Base-by-base conservation (phyloP, 1,284 basidiomycete species). In the Tilletia indica region DNA sequence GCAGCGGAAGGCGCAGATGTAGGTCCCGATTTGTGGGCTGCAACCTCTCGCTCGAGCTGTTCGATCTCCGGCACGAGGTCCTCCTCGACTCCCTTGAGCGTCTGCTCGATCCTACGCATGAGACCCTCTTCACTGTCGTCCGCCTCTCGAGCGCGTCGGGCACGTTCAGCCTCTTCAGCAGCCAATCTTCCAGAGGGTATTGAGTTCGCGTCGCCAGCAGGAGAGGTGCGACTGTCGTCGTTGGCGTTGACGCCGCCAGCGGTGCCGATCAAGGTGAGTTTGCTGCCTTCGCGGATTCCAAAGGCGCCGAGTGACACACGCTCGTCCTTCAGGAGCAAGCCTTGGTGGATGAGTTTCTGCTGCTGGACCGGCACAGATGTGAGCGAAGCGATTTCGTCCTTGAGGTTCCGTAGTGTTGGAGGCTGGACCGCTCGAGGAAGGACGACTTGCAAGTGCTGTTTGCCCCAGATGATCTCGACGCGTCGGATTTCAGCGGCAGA, bases 321-420 rank as follows among this genome's bases (percentile, higher is more conserved):
- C 56, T 83, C 82, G 68, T 83, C 82, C 39, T 76, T 76, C 70
- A 84, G 73, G 31, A 82, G 67, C 19, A 82, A 70, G 2, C 82
- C 82, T 12, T 74, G 68, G 51, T 75, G 76, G 63, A 82, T 76
- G 34, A 84, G 71, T 67, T 80, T 78, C 70, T 80, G 72, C 48
- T 79, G 76, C 6, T 78, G 74, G 45, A 72, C 74, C 5, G 82
- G 78, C 0, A 84, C 67, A 36, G 74, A 73, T 2, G 80, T 83
- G 54, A 80, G 73, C 4, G 79, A 71, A 0, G 79, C 70, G 47
- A 83, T 72, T 49, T 78, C 77, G 47, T 78, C 74, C 58, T 80
- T 80, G 64, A 84, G 74, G 64, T 80, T 71, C 4, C 72, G 74
- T 9, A 84, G 76, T 0, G 78, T 81, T 0, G 76, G 73, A 2